Base-by-base conservation (phyloP, 345 rosid species). In the Streptanthus diversifolius region DNA sequence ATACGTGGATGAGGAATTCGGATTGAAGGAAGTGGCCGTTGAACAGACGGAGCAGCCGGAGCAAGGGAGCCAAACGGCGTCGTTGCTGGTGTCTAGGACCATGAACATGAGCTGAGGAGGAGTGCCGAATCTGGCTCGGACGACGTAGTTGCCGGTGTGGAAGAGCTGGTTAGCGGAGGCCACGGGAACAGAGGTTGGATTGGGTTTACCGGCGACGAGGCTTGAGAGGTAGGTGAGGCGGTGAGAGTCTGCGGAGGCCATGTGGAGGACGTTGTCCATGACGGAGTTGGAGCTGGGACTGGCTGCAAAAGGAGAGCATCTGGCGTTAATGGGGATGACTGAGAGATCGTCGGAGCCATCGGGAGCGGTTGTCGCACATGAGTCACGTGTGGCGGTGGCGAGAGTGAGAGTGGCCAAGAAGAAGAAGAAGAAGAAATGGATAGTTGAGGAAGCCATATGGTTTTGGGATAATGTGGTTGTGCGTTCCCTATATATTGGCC, bases 51-150 rank as follows among this genome's bases (percentile, higher is more conserved):
- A 29, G 73, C 96, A 92, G 0, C 86, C 87, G 48, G 88, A 74
- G 77, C 98, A 90, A 0, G 96, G 96, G 52, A 80, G 81, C 95
- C 95, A 90, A 8, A 93, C 85, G 24, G 66, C 85, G 68, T 92
- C 91, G 66, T 76, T 81, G 63, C 98, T 88, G 2, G 90, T 90
- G 77, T 92, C 96, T 5, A 92, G 81, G 32, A 92, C 95, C 98
- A 90, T 90, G 74, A 79, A 83, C 90, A 90, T 79, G 17, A 80
- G 71, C 68, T 92, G 96, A 53, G 88, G 89, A 10, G 96, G 96
- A 13, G 90, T 88, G 12, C 96, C 98, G 8, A 92, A 66, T 61
- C 79, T 85, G 73, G 82, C 91, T 70, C 83, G 85, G 51, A 90
- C 90, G 6, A 92, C 83, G 61, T 92, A 92, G 81, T 88, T 90